Evolutionary conservation across 768 basidiomycete species (phyloP).

Genomic region (Pulveroboletus sp.): DNA sequence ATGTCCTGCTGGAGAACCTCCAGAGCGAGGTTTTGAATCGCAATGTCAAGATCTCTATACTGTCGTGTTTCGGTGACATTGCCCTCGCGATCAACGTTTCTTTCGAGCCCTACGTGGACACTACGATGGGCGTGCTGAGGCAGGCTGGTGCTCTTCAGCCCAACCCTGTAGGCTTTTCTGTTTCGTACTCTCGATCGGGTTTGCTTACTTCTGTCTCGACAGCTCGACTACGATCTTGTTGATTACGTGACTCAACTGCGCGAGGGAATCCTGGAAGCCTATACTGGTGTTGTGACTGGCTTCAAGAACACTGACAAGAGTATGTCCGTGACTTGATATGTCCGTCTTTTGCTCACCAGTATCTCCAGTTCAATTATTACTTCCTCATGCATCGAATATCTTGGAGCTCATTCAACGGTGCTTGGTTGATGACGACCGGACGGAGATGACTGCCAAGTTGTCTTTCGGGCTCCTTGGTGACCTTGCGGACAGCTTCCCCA

Average conservation of each 20-base stretch:
- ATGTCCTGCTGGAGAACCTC: slow-evolving; percentile 83
- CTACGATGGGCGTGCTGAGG: slow-evolving; percentile 84
- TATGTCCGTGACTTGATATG: slow-evolving; percentile 22
- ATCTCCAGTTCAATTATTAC: slow-evolving; percentile 34
- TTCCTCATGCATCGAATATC: slow-evolving; percentile 68
- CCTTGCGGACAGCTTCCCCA: slow-evolving; percentile 82
- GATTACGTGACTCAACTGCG: slow-evolving; percentile 89
- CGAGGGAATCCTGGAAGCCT: slow-evolving; percentile 95
- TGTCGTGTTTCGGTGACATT: slow-evolving; percentile 95
- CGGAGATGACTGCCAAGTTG: slow-evolving; percentile 70
- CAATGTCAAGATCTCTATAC: slow-evolving; percentile 94
- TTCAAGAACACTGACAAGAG: slow-evolving; percentile 82
- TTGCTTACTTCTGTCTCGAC: slow-evolving; percentile 7
- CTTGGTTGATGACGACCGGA: slow-evolving; percentile 75
- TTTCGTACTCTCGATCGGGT: not conserved
- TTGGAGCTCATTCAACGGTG: slow-evolving; percentile 80
- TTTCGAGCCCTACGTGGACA: slow-evolving; percentile 87
- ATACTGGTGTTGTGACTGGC: slow-evolving; percentile 90
- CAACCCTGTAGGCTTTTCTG: slow-evolving; percentile 61
- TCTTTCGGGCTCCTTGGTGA: slow-evolving; percentile 89
- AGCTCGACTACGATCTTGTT: slow-evolving; percentile 85
- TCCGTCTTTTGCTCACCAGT: not conserved
- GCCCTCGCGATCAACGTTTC: slow-evolving; percentile 83
- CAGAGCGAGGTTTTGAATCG: slow-evolving; percentile 87
- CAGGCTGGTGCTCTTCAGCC: slow-evolving; percentile 89